A percentile compares a stretch with the other conserved stretches of the same genome.
phyloP scores from a whole-genome alignment of 192 early-diverging fungal genomes.

The Diversispora eburnea region DNA sequence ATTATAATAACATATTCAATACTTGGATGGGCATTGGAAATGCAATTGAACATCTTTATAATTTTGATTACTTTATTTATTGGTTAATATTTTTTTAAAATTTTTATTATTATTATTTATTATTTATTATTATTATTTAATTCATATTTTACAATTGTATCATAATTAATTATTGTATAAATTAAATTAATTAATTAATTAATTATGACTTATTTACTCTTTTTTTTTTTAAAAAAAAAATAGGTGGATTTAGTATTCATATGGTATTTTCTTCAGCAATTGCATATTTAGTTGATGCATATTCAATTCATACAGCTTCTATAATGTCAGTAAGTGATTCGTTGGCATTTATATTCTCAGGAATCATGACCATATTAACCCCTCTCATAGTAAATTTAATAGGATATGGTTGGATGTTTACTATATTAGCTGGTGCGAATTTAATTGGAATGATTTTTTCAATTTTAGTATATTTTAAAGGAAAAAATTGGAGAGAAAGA shows the following conservation, averaged over 20 bases:
- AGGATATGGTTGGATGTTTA: constrained; percentile 22
- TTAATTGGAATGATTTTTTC: background rate
- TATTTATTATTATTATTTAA: too few relatives aligned
- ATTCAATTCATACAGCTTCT: constrained; percentile 18
- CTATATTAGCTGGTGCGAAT: background rate
- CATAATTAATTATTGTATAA: too few relatives aligned
- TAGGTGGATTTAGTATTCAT: background rate
- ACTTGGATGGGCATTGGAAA: constrained; percentile 1
- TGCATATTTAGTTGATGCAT: constrained; percentile 28
- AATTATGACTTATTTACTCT: too few relatives aligned
- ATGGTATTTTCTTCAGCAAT: background rate
- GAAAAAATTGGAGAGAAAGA: constrained; percentile 19
- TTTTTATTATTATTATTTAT: too few relatives aligned
- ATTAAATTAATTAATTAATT: too few relatives aligned
- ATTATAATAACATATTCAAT: background rate
- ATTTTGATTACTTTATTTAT: background rate
- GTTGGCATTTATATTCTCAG: constrained; percentile 8
- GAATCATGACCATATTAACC: constrained; percentile 9
- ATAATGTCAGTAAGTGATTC: constrained; percentile 16
- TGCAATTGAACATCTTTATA: background rate
- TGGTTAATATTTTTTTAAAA: background rate
- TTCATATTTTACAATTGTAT: too few relatives aligned
- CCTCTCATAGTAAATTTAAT: constrained; percentile 3
- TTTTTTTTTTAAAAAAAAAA: background rate
- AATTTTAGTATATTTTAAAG: background rate